Evolutionary conservation across 2,329 filamentous ascomycete species (phyloP).

Genomic region (Ilyonectria destructans): DNA sequence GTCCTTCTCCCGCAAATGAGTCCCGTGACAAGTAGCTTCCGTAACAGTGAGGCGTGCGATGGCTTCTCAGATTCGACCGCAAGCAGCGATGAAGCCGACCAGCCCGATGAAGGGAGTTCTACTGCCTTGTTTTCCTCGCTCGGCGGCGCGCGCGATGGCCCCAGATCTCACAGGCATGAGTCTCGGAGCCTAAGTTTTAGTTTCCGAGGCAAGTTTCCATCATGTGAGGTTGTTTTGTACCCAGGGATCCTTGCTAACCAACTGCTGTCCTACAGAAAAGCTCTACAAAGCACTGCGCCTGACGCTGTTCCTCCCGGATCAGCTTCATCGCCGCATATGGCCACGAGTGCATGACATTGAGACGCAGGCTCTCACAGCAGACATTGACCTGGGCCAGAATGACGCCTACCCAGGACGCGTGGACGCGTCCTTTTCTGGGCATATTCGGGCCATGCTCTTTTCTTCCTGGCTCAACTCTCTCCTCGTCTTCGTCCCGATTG

Average conservation of each 20-base stretch:
- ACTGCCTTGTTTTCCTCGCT: constrained; percentile 22
- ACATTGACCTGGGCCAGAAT: constrained; percentile 30
- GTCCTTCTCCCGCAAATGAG: constrained; percentile 30
- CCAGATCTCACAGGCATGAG: constrained; percentile 30
- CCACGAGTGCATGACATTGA: constrained; percentile 44
- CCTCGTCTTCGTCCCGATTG: constrained; percentile 80
- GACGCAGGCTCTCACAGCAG: constrained; percentile 39
- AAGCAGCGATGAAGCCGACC: constrained; percentile 33
- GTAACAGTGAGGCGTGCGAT: constrained; percentile 30
- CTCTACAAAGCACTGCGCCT: constrained; percentile 41
- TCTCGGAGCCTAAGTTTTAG: constrained; percentile 19
- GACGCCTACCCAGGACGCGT: constrained; percentile 11
- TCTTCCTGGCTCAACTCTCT: constrained; percentile 74
- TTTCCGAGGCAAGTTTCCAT: constrained; percentile 26
- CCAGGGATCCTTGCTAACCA: constrained; percentile 6
- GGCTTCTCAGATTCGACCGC: constrained; percentile 30
- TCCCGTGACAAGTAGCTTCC: constrained; percentile 35
- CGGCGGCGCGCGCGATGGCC: constrained; percentile 6
- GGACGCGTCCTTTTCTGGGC: constrained; percentile 34
- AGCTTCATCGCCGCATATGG: constrained; percentile 43
- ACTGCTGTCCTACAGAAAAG: constrained; percentile 19
- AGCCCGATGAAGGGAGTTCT: constrained; percentile 30
- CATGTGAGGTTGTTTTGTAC: background rate
- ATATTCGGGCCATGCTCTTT: constrained; percentile 50
- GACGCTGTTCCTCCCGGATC: constrained; percentile 42